Percentiles rank a stretch among this genome's conserved stretches.
phyloP scores from a whole-genome alignment of 768 basidiomycete genomes.

The Hypholoma fasciculare region DNA sequence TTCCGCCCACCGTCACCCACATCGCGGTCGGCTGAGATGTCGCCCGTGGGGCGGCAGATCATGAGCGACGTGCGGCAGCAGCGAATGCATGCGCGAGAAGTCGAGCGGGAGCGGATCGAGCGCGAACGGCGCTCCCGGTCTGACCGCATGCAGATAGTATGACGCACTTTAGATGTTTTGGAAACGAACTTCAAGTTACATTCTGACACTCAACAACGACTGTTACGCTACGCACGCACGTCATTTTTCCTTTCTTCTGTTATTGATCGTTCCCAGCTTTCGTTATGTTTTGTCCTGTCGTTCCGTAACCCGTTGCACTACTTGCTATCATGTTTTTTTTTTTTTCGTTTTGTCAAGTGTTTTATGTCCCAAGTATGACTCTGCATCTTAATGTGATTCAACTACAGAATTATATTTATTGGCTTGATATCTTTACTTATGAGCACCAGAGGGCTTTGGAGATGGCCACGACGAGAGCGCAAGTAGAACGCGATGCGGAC shows the following conservation, averaged over 20 bases:
- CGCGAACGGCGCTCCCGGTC: slow-evolving; percentile 4
- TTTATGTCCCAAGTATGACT: neutral
- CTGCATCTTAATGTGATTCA: neutral
- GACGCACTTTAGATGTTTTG: neutral
- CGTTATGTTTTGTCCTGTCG: neutral
- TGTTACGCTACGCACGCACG: neutral
- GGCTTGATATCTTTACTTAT: neutral
- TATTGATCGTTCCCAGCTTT: neutral
- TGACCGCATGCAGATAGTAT: slow-evolving; percentile 2
- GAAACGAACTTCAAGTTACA: neutral
- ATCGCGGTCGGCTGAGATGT: slow-evolving; percentile 67
- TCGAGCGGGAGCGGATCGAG: slow-evolving; percentile 25
- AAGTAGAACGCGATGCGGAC: neutral
- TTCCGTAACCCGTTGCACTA: neutral
- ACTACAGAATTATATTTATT: neutral
- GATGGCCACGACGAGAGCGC: no score
- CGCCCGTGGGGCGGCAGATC: slow-evolving; percentile 63
- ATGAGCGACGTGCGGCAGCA: slow-evolving; percentile 65
- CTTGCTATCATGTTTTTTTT: neutral
- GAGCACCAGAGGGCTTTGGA: neutral
- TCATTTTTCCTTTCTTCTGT: neutral
- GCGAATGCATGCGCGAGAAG: slow-evolving; percentile 38
- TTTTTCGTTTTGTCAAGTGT: neutral
- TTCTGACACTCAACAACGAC: neutral
- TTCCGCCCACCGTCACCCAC: slow-evolving; percentile 62